Base-by-base conservation (phyloP, 2,329 filamentous ascomycete species). In the Fusarium gaditjirri region DNA sequence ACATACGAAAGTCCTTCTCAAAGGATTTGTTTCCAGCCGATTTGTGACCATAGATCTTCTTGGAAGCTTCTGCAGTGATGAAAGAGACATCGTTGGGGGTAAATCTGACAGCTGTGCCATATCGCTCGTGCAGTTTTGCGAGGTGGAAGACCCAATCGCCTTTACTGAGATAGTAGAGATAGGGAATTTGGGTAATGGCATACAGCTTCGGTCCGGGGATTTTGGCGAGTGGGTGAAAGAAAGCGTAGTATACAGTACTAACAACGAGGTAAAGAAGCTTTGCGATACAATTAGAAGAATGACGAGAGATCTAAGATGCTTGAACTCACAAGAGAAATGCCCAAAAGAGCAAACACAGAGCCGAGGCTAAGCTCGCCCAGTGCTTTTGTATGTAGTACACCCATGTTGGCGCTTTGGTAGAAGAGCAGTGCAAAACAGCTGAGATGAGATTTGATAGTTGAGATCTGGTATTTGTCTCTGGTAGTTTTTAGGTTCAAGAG, bases 211-310 rank as follows among this genome's bases (percentile, higher is more conserved):
- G 64, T 0, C 64, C 64, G 1, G 64, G 64, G 6, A 66, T 19
- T 25, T 66, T 66, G 1, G 61, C 21, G 5, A 66, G 61, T 6
- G 64, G 61, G 23, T 66, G 64, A 46, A 66, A 46, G 33, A 60
- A 66, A 12, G 31, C 33, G 23, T 42, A 25, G 33, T 66, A 66
- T 0, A 60, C 5, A 4, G 39, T 16, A 17, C 25, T 29, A 17
- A 14, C 3, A 16, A 36, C 6, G 8, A 56, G 19, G 16, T 56
- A 56, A 23, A 49, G 19, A 23, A 49, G 8, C 53, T 56, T 36
- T 36, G 10, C 5, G 12, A 17, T 12, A 12, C 7, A 1, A 12
- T 53, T 27, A 53, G 49, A 27, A 9, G 19, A 12, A 27, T 39
- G 3, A 27, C 21, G 9, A 12, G 9, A 27, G 8, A 5, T 8